Evolutionary conservation across 345 rosid genomes (phyloP).

Genomic region (Anastatica hierochuntica): DNA sequence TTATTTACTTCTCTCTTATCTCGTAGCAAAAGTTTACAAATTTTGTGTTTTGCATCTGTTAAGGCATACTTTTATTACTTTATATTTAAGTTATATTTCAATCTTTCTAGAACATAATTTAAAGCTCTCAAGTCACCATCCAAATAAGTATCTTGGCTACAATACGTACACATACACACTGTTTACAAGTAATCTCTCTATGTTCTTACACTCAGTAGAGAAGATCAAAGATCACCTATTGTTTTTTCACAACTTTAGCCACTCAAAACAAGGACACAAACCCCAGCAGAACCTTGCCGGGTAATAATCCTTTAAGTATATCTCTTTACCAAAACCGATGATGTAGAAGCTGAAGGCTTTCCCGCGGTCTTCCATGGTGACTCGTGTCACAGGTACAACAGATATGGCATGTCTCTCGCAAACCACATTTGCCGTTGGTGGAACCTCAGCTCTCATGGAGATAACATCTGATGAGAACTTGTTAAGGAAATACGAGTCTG

Average conservation of each 20-base stretch:
- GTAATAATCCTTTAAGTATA: slow-evolving; percentile 81
- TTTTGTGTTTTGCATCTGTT: no score
- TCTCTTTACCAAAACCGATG: slow-evolving; percentile 77
- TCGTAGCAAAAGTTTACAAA: no score
- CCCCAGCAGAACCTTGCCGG: slow-evolving; percentile 95
- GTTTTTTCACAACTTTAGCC: slow-evolving; percentile 48
- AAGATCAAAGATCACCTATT: neutral
- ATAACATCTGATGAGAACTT: slow-evolving; percentile 84
- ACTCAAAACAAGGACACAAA: slow-evolving; percentile 84
- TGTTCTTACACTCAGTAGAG: neutral
- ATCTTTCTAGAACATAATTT: no score
- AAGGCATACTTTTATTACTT: no score
- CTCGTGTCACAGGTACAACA: slow-evolving; percentile 82
- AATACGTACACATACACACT: neutral
- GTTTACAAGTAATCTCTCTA: neutral
- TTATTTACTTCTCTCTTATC: no score
- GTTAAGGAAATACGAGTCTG: slow-evolving; percentile 84
- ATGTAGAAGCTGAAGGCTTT: slow-evolving; percentile 77
- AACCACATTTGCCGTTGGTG: slow-evolving; percentile 67
- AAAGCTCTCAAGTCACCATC: no score
- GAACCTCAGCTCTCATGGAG: slow-evolving; percentile 56
- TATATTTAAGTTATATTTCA: no score
- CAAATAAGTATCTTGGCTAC: neutral
- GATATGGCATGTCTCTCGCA: slow-evolving; percentile 85
- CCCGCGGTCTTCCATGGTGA: slow-evolving; percentile 71